Percentiles rank a stretch among this genome's conserved stretches.
Evolutionary conservation across 169 alveolate species (phyloP).

Genomic region (Eimeria necatrix): DNA sequence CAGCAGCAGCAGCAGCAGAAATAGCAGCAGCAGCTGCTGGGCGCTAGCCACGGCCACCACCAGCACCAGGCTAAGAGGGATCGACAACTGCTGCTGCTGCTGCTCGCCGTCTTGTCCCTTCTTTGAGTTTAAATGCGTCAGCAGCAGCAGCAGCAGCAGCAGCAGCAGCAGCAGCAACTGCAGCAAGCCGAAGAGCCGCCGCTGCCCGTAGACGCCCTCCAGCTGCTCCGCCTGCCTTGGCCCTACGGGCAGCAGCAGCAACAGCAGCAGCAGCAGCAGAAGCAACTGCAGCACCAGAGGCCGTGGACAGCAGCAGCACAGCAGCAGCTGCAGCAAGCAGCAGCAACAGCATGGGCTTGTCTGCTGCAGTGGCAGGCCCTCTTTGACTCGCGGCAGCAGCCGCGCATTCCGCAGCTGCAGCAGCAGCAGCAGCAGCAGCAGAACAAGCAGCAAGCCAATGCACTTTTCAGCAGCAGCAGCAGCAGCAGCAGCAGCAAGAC

Average conservation of each 20-base stretch:
- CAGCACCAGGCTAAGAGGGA: too few species aligned
- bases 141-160: neutral
- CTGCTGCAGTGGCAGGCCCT: neutral
- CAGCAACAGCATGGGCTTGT: neutral
- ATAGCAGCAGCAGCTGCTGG: too few species aligned
- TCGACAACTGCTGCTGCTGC: too few species aligned
- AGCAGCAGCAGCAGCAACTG: slow-evolving; percentile 61
- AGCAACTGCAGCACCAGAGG: neutral
- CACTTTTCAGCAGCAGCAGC: neutral
- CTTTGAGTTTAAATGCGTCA: too few species aligned
- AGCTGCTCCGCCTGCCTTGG: neutral
- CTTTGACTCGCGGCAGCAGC: neutral
- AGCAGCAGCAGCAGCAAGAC: neutral
- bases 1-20: too few species aligned
- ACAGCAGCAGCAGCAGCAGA: neutral
- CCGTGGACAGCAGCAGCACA: neutral
- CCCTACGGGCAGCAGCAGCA: neutral
- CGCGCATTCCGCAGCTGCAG: neutral
- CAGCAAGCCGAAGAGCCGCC: neutral
- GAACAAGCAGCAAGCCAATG: neutral
- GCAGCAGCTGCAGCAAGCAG: neutral
- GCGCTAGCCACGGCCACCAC: too few species aligned
- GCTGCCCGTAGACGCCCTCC: neutral
- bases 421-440: neutral
- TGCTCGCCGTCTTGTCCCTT: too few species aligned